A percentile compares a stretch with the other conserved stretches of the same genome.
Conservation (phyloP, 2,329 filamentous ascomycete genomes). For the Didymosphaeria variabile region DNA sequence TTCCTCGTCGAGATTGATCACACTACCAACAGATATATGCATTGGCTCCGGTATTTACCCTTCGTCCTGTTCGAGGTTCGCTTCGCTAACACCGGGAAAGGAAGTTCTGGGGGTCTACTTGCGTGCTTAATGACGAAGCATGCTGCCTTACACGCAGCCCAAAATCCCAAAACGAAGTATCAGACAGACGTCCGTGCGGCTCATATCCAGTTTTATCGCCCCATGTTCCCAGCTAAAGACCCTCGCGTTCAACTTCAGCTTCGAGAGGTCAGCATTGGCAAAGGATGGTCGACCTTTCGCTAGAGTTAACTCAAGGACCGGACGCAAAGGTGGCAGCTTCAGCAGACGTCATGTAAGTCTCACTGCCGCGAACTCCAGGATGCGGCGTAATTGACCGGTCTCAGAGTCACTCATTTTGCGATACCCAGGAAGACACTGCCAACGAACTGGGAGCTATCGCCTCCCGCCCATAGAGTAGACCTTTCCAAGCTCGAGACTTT, state of each 20-base stretch:
- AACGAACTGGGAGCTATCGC: constrained; percentile 4
- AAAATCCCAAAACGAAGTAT: constrained; percentile 1
- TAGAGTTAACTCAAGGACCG: background rate
- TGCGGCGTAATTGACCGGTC: background rate
- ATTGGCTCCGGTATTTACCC: too few species aligned
- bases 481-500: constrained; percentile 4
- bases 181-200: constrained; percentile 12
- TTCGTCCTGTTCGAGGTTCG: too few species aligned
- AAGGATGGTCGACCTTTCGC: constrained; percentile 6
- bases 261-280: constrained; percentile 8
- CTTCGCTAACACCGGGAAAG: background rate
- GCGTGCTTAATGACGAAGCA: constrained; percentile 8
- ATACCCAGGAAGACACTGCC: background rate
- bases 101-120: constrained; percentile 1
- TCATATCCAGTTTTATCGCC: constrained; percentile 12
- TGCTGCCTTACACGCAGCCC: background rate
- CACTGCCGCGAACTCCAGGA: background rate
- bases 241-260: background rate
- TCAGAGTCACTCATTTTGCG: background rate
- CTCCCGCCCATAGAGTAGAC: background rate
- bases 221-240: constrained; percentile 10
- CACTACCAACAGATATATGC: too few species aligned
- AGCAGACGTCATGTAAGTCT: background rate
- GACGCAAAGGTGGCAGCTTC: background rate
- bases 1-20: too few species aligned